Evolutionary conservation across 2,329 filamentous ascomycete species (phyloP), one percentile per base, ranked within the genome.

Genomic region (Raffaelea albimanens): DNA sequence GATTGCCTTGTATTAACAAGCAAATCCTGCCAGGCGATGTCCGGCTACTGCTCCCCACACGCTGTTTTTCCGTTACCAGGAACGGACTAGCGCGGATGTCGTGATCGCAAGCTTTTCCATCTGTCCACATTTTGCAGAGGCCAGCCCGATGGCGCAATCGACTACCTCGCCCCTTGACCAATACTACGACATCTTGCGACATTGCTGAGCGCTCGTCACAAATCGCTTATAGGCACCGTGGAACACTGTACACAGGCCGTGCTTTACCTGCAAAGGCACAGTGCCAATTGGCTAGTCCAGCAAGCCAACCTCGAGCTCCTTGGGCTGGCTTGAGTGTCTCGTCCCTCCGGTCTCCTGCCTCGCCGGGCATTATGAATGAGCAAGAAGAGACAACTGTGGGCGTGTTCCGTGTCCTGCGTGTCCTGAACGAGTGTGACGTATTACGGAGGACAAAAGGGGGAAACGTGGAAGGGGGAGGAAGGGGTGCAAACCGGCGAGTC

Each of bases 81-180:
- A 57, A 48, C 42, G 50, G 47, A 50, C 52, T 66, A 65, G 63
- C 58, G 61, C 52, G 53, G 59, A 64, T 65, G 57, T 63, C 62
- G 63, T 65, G 62, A 65, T 65, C 57, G 46, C 48, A 50, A 40
- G 40, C 46, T 53, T 52, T 53, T 50, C 20, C 36, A 19, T 7
- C n/a, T 33, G 29, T 21, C n/a, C 21, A n/a, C 46, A 50, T 44
- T 48, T 44, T 23, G 36, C 39, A 16, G 19, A 19, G 22, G 20
- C 38, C 39, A 33, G 25, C n/a, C 29, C 48, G 49, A 55, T 55
- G 53, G 52, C 53, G 53, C 53, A 54, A 55, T 55, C 48, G 43
- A 19, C 20, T 20, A 40, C 8, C 5, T 63, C 56, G 40, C 45
- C 56, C 52, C 57, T 13, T 29, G 25, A 29, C 25, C 25, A 29